Evolutionary conservation across 176 grass and related monocot genomes (phyloP).

Genomic region (Tillandsia leiboldiana): DNA sequence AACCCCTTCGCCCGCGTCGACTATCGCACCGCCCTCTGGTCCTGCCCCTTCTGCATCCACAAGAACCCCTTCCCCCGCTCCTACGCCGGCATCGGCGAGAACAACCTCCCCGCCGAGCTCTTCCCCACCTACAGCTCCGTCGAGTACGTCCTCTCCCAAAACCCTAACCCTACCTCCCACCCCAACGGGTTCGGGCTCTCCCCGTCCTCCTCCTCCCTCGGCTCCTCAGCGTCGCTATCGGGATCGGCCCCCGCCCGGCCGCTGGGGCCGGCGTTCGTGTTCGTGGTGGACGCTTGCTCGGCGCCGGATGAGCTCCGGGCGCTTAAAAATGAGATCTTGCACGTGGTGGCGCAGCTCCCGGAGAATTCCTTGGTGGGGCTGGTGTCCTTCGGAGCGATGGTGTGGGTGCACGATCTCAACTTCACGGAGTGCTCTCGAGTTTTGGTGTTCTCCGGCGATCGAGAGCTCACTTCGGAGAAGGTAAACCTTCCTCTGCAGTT

Average conservation of each 20-base stretch:
- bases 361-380: conserved; percentile 54
- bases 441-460: conserved; percentile 62
- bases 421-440: conserved; percentile 60
- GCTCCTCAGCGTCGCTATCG: conserved; percentile 3
- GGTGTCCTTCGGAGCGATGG: conserved; percentile 67
- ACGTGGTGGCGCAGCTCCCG: conserved; percentile 60
- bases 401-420: conserved; percentile 79
- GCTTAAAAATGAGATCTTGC: conserved; percentile 76
- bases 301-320: conserved; percentile 40
- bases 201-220: conserved; percentile 5
- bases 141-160: conserved; percentile 62
- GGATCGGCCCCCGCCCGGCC: background rate
- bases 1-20: conserved; percentile 77
- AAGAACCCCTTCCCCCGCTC: conserved; percentile 56
- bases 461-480: conserved; percentile 63
- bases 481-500: conserved; percentile 19
- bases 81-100: conserved; percentile 44
- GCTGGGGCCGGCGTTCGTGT: conserved; percentile 37
- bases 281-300: conserved; percentile 57
- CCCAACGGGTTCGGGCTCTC: background rate
- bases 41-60: conserved; percentile 67
- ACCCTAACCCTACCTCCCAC: conserved; percentile 18
- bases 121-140: conserved; percentile 96
- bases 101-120: conserved; percentile 82
- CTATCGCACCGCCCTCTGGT: conserved; percentile 60